Base-by-base conservation (phyloP, 208 protist species). In the Trypanosoma melophagium region DNA sequence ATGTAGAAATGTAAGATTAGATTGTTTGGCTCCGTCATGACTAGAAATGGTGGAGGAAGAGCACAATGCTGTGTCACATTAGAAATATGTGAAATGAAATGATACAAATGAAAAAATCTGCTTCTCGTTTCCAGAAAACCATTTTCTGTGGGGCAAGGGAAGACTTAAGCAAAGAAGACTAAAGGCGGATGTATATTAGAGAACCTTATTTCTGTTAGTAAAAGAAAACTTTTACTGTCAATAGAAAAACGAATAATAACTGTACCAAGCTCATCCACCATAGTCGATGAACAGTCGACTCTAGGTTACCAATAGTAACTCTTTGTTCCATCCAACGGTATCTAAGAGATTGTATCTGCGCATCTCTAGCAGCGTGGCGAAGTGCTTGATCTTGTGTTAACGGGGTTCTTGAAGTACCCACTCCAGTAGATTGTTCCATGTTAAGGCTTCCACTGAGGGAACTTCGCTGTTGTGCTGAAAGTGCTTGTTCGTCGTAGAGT, bases 241-340 rank as follows among this genome's bases (percentile, higher is more conserved):
- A 45, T 60, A 59, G 47, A 14, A 59, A 14, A 21, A 82, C 69
- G 3, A 78, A 62, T 12, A 69, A 21, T n/a, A 79, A 56, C 68
- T 88, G 77, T 28, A 88, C 55, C 19, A 76, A 62, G 17, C 47
- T 63, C 44, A 87, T 71, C 71, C 73, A 81, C 77, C 79, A 84
- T 47, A 90, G 49, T 21, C 73, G 74, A n/a, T 51, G 64, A 52
- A 92, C 70, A 17, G 59, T 87, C 13, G 54, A 44, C 61, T 94
- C 78, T n/a, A 94, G 40, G 22, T 64, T 49, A 9, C 60, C 53
- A 44, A 94, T 77, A 38, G 71, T 55, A n/a, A 66, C 69, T 25
- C 79, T 83, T 60, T 92, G 85, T 71, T 94, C 84, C 60, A 94
- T 64, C 81, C 80, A 94, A 53, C 85, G 88, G 56, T 87, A 87